These are phyloP conservation scores for Clavariopsis aquatica DNA, from an alignment of 495 filamentous ascomycete genomes.

Conservation along the genomic window DNA sequence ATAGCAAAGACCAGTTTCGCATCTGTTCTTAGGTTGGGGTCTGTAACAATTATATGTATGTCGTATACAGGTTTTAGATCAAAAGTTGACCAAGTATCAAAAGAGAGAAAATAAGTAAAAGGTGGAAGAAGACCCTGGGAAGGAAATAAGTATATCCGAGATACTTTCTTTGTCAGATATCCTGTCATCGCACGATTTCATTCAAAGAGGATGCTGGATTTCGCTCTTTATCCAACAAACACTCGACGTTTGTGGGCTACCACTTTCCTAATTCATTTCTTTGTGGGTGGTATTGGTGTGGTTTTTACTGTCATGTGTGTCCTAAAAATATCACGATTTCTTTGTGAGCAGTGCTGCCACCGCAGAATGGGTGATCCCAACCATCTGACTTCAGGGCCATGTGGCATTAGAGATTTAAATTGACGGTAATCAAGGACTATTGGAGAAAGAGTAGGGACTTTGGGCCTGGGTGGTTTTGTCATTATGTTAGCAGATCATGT, in stretches of 20 bases:
- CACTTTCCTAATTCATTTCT: neutral
- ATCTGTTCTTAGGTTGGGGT: neutral
- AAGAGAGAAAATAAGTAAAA: neutral
- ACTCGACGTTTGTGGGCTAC: neutral
- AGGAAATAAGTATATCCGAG: neutral
- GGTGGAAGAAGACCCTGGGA: neutral
- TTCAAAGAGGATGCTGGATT: neutral
- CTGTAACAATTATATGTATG: neutral
- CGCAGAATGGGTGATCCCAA: neutral
- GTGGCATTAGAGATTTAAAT: no score
- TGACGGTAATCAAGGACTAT: no score
- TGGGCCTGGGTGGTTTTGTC: no score
- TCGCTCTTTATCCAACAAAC: neutral
- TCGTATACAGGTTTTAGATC: neutral
- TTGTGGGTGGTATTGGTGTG: neutral
- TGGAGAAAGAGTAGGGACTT: no score
- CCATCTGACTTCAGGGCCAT: no score
- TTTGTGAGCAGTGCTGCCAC: neutral
- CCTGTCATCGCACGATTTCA: no score
- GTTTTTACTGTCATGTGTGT: neutral
- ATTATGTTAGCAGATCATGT: no score
- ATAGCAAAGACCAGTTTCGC: constrained; percentile 12
- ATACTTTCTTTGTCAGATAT: neutral
- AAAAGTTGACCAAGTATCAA: neutral
- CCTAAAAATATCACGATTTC: neutral